phyloP scores from a whole-genome alignment of 225 moss, liverwort and hornwort genomes.

The Sphagnum tenellum region DNA sequence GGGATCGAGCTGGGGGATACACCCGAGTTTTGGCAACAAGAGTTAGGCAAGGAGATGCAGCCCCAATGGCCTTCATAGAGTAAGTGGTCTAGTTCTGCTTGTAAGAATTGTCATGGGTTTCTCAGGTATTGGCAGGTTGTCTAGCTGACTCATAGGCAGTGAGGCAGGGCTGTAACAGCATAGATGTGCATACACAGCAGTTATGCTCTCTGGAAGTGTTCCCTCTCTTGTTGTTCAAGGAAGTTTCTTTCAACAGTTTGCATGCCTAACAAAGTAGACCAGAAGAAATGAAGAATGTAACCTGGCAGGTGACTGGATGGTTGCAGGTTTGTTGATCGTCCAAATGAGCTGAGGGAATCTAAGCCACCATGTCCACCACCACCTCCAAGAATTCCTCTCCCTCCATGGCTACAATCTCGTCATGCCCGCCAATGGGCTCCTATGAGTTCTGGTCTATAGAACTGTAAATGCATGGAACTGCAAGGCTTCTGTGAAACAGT shows the following conservation, averaged over 20 bases:
- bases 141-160: too few species aligned
- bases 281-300: background rate
- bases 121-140: too few species aligned
- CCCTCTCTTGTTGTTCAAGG: too few species aligned
- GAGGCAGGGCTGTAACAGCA: too few species aligned
- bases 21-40: conserved; percentile 86
- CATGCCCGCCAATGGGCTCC: conserved; percentile 63
- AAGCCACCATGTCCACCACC: conserved; percentile 69
- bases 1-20: conserved; percentile 86
- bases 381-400: conserved; percentile 60
- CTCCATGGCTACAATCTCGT: conserved; percentile 81
- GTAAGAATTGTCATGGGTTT: too few species aligned
- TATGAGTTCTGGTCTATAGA: conserved; percentile 26
- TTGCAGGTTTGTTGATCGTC: conserved; percentile 92
- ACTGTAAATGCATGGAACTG: background rate
- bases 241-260: too few species aligned
- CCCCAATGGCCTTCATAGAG: conserved; percentile 90
- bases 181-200: too few species aligned
- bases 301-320: background rate
- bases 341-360: conserved; percentile 81
- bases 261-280: background rate
- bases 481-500: background rate
- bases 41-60: conserved; percentile 84
- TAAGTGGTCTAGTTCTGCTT: conserved; percentile 13
- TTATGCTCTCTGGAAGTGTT: too few species aligned